Evolutionary conservation across 805 yeast genomes (phyloP).

Genomic region (Schwanniomyces polymorphus): DNA sequence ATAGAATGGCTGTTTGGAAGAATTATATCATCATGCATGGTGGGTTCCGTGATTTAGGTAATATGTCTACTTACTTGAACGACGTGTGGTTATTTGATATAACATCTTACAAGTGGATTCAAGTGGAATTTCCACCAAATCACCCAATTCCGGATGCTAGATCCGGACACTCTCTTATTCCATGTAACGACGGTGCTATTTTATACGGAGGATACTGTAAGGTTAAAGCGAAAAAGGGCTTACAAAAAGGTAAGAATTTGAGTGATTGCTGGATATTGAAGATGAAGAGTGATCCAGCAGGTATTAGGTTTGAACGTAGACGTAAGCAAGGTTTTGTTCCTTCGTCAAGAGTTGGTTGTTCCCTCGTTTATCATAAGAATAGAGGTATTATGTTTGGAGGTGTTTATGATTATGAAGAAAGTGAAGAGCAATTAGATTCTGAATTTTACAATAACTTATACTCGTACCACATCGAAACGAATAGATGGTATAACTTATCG

Average conservation of each 20-base stretch:
- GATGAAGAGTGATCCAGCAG: slow-evolving; percentile 80
- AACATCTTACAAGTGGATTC: slow-evolving; percentile 86
- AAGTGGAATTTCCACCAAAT: slow-evolving; percentile 80
- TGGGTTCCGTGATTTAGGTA: slow-evolving; percentile 89
- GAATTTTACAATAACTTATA: slow-evolving; percentile 77
- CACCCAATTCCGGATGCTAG: slow-evolving; percentile 86
- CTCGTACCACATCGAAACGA: slow-evolving; percentile 80
- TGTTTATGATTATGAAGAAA: slow-evolving; percentile 91
- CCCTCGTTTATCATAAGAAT: slow-evolving; percentile 84
- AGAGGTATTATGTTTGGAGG: slow-evolving; percentile 95
- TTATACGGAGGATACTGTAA: slow-evolving; percentile 94
- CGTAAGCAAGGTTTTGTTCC: slow-evolving; percentile 90
- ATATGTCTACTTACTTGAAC: slow-evolving; percentile 75
- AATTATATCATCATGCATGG: slow-evolving; percentile 84
- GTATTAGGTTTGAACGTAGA: slow-evolving; percentile 84
- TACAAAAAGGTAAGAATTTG: slow-evolving; percentile 87
- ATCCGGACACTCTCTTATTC: slow-evolving; percentile 87
- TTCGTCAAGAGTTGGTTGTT: slow-evolving; percentile 91
- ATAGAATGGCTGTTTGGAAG: slow-evolving; percentile 88
- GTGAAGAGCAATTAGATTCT: slow-evolving; percentile 87
- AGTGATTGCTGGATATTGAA: slow-evolving; percentile 84
- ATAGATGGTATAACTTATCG: slow-evolving; percentile 81
- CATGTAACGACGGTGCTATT: slow-evolving; percentile 78
- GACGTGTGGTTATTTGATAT: slow-evolving; percentile 95
- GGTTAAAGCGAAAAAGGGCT: slow-evolving; percentile 84